A percentile compares a stretch with the other conserved stretches of the same genome.
Evolutionary conservation across 495 filamentous ascomycete species (phyloP).

Genomic region (Xylaria flabelliformis): DNA sequence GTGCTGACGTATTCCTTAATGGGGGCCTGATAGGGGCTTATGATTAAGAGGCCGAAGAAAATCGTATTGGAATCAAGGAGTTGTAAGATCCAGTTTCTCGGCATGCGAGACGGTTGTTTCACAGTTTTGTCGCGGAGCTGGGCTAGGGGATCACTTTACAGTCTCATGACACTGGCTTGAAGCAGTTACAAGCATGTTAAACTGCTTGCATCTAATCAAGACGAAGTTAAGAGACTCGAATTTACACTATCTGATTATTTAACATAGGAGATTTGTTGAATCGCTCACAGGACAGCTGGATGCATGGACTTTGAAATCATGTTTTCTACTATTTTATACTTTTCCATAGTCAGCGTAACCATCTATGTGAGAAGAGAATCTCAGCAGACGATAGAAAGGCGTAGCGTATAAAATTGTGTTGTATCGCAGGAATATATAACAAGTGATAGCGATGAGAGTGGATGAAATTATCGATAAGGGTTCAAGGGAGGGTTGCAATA

Average conservation of each 20-base stretch:
- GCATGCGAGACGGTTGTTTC: neutral
- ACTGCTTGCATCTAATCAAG: neutral
- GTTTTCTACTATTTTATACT: neutral
- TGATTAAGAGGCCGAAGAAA: no score
- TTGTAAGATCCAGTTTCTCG: no score
- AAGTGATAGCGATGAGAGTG: neutral
- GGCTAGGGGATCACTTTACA: neutral
- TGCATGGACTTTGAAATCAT: neutral
- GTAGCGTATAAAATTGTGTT: neutral
- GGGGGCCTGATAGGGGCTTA: neutral
- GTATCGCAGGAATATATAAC: neutral
- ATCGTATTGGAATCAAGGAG: no score
- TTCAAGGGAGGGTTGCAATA: neutral
- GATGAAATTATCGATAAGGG: no score
- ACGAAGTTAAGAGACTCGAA: neutral
- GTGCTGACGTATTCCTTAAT: neutral
- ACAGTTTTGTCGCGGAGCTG: neutral
- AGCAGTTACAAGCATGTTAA: neutral
- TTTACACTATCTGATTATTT: neutral
- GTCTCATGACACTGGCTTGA: neutral
- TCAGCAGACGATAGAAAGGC: neutral
- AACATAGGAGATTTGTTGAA: neutral
- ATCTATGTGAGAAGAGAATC: neutral
- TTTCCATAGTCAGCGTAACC: no score
- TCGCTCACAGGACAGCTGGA: neutral